Base-by-base conservation (phyloP, 2,329 filamentous ascomycete genomes). In the Talaromyces sp. region DNA sequence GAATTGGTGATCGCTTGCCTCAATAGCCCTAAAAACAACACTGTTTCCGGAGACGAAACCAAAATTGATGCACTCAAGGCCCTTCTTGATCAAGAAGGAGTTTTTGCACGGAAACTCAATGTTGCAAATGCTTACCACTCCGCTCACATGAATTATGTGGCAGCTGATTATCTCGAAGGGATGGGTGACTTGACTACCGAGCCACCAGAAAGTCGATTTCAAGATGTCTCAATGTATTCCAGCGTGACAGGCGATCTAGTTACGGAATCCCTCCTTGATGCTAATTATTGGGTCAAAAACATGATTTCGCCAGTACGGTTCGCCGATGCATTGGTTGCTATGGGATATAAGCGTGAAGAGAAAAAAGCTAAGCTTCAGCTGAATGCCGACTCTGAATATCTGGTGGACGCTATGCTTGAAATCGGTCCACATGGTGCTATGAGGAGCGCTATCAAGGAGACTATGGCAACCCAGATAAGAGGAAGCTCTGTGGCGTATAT, bases 91-190 rank as follows among this genome's bases (percentile, higher is more conserved):
- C 55, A 59, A 1, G 66, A 72, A 3, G 63, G 60, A 5, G 61
- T 68, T 0, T 74, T 75, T 48, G 69, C 68, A 12, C 68, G 73
- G 11, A 69, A 68, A 25, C 66, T 76, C 1, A 68, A 69, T 9
- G 71, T 74, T 8, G 63, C 69, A 4, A 71, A 67, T 57, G 73
- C 73, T 0, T 75, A 75, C 58, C 73, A 74, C 56, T 73, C 71
- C 6, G 62, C 64, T 25, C 69, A 73, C 46, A 71, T 73, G 69
- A 18, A 65, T 18, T 23, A 56, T 1, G 67, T 75, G 44, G 65
- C 69, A 1, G 62, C 68, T 2, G 66, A 69, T 5, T 76, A 75
- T 54, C 60, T 67, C 1, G 42, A 62, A 3, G 58, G 69, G 7
- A 69, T 73, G 65, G 68, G 68, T 1, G 62, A 62, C 2, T 37